phyloP scores from a whole-genome alignment of 768 basidiomycete genomes.

The Boletus fagicola region DNA sequence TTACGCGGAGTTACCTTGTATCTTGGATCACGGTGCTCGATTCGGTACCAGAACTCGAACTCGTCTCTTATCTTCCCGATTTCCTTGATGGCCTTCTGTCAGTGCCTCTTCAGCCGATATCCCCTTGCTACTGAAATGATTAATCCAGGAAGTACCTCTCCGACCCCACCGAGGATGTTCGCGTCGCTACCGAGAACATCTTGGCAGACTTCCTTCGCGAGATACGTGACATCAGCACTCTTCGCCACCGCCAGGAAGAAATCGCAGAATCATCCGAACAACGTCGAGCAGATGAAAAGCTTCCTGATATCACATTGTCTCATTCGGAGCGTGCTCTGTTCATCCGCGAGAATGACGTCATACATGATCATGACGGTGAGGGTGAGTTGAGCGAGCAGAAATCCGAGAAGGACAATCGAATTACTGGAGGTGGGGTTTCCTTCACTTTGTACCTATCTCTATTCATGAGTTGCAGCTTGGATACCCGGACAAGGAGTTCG shows the following conservation, averaged over 20 bases:
- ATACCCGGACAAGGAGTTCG: constrained; percentile 90
- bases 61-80: constrained; percentile 92
- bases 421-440: constrained; percentile 56
- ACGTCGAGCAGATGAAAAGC: constrained; percentile 48
- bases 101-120: constrained; percentile 31
- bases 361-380: constrained; percentile 40
- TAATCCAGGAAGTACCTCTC: constrained; percentile 82
- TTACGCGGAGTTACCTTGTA: constrained; percentile 94
- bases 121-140: constrained; percentile 5
- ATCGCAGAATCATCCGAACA: constrained; percentile 40
- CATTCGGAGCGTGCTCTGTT: constrained; percentile 58
- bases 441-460: neutral
- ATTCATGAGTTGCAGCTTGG: constrained; percentile 56
- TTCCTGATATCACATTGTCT: constrained; percentile 58
- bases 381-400: constrained; percentile 44
- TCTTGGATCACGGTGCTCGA: constrained; percentile 96
- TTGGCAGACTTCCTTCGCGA: constrained; percentile 89
- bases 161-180: constrained; percentile 92
- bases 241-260: constrained; percentile 66
- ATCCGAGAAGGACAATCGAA: constrained; percentile 50
- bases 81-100: constrained; percentile 92
- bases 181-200: constrained; percentile 85
- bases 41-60: constrained; percentile 93
- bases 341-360: constrained; percentile 46
- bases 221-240: constrained; percentile 78